Conservation (phyloP, 345 rosid genomes). For the Draba incana region DNA sequence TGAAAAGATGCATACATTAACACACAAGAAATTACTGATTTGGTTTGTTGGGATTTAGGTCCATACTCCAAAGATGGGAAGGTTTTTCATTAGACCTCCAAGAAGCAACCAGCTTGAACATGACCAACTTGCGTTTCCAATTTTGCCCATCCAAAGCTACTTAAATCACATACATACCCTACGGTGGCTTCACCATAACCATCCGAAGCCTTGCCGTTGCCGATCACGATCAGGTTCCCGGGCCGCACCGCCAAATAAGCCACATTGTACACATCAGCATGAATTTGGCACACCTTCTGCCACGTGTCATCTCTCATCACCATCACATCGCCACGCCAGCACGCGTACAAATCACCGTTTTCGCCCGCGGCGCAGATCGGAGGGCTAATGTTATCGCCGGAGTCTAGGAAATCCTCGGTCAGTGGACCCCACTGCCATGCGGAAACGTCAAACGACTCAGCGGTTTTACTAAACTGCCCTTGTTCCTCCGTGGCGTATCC, state of each 20-base stretch:
- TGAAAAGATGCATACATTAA: constrained; percentile 4
- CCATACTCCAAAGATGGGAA: background rate
- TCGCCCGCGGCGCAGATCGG: constrained; percentile 39
- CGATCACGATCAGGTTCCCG: constrained; percentile 63
- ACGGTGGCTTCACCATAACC: constrained; percentile 36
- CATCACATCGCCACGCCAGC: constrained; percentile 50
- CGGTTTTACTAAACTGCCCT: constrained; percentile 57
- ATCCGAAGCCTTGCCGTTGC: constrained; percentile 42
- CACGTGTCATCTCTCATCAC: constrained; percentile 39
- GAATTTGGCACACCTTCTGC: constrained; percentile 53
- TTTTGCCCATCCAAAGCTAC: constrained; percentile 51
- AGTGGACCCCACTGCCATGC: constrained; percentile 54
- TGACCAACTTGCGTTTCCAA: constrained; percentile 53
- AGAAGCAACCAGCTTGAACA: constrained; percentile 65
- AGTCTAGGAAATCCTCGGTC: constrained; percentile 42
- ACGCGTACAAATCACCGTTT: constrained; percentile 46
- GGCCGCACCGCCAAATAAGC: constrained; percentile 49
- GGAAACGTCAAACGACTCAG: constrained; percentile 52
- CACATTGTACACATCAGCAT: constrained; percentile 50
- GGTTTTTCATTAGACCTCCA: constrained; percentile 49
- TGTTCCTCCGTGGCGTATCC: constrained; percentile 80
- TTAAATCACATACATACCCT: constrained; percentile 28
- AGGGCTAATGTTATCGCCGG: constrained; percentile 39
- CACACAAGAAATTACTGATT: background rate
- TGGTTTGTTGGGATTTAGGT: constrained; percentile 30